A percentile compares a stretch with the other conserved stretches of the same genome.
phyloP scores from a whole-genome alignment of 495 filamentous ascomycete species.

The Xeromyces bisporus region DNA sequence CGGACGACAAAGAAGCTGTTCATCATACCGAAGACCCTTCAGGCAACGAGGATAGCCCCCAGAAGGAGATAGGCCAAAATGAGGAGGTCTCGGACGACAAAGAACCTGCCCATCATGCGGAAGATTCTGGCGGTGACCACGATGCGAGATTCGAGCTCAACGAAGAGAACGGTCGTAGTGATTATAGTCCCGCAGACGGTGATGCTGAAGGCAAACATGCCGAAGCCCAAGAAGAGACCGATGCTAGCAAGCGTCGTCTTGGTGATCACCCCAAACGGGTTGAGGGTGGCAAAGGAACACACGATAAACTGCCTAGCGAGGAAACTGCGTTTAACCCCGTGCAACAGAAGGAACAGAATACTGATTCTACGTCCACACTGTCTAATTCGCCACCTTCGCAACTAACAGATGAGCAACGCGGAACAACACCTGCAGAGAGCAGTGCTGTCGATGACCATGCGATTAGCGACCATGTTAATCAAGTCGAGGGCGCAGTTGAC shows the following conservation, averaged over 20 bases:
- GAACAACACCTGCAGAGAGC: slow-evolving; percentile 6
- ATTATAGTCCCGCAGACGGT: not conserved
- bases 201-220: not conserved
- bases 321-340: too few relatives aligned
- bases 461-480: slow-evolving; percentile 5
- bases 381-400: slow-evolving; percentile 7
- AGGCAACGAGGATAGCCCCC: slow-evolving; percentile 2
- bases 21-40: not conserved
- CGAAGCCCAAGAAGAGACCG: not conserved
- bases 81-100: not conserved
- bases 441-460: not conserved
- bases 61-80: slow-evolving; percentile 1
- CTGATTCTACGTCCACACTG: slow-evolving; percentile 19
- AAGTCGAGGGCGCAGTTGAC: slow-evolving; percentile 5
- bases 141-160: not conserved
- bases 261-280: too few relatives aligned
- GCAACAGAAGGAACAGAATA: slow-evolving; percentile 16
- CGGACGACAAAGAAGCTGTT: not conserved
- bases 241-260: too few relatives aligned
- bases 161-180: not conserved
- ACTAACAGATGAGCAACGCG: not conserved
- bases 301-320: too few relatives aligned
- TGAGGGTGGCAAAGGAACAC: too few relatives aligned
- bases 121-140: slow-evolving; percentile 3
- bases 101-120: slow-evolving; percentile 1